Evolutionary conservation across 257 asterid genomes (phyloP), one percentile per base, ranked within the genome.

Genomic region (Solanum virginianum): DNA sequence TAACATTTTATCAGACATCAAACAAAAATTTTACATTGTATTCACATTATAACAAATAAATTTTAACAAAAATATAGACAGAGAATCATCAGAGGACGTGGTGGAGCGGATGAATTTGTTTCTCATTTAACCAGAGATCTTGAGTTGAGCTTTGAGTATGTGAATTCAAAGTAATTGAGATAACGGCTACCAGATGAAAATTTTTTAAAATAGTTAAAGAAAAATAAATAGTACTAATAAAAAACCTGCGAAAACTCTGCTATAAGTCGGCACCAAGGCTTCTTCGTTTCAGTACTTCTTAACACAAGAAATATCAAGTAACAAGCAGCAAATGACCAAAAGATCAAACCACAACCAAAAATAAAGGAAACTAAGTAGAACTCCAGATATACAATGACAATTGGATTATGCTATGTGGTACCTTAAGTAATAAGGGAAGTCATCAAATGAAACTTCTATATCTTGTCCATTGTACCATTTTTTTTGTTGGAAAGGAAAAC

Each of bases 341-440:
- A 65, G 43, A 65, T 65, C 11, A 65, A 66, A 66, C 39, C 53
- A 69, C 15, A 6, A 39, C 53, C 79, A 69, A 36, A 69, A 39
- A 66, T 32, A 66, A 12, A 66, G 22, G 74, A 39, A 55, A 15
- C n/a, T 55, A 55, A 55, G 60, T 55, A 55, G 9, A 55, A 55
- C 60, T 55, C 60, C 60, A 55, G n/a, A 55, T 29, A 29, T 14
- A 66, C 11, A 3, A 32, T 66, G n/a, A 8, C n/a, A 66, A 74
- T n/a, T 13, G 41, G 59, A 22, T 47, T 45, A 47, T 74, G 81
- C 59, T n/a, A 15, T 45, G 22, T 47, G 59, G 22, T 87, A 95
- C 98, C 98, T 93, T 86, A 95, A 90, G 87, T 95, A 93, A 88
- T 94, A 95, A n/a, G 98, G 98, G 87, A 95, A 95, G 86, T 90